Percentiles rank a stretch among this genome's conserved stretches.
Conservation (phyloP, 2,329 filamentous ascomycete genomes). For the Aspergillus uvarum region DNA sequence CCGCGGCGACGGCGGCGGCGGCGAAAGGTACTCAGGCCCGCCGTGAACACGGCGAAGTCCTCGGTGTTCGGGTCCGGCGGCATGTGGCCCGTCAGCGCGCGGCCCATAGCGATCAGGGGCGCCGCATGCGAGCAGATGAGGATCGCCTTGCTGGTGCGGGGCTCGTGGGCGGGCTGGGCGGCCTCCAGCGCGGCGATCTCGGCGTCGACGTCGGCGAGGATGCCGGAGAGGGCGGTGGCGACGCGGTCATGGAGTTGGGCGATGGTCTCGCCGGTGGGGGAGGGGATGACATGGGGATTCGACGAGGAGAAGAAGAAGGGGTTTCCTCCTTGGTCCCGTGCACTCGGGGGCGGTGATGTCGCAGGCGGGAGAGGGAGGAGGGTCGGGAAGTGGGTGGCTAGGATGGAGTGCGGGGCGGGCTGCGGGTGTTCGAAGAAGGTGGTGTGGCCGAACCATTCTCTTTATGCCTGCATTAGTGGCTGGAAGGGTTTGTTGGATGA, state of each 20-base stretch:
- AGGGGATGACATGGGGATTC: conserved; percentile 65
- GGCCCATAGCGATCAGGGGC: conserved; percentile 79
- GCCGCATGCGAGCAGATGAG: conserved; percentile 89
- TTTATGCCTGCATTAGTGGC: conserved; percentile 27
- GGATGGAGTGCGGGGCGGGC: conserved; percentile 63
- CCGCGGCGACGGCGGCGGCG: conserved; percentile 45
- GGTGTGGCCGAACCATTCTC: conserved; percentile 84
- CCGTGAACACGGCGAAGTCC: conserved; percentile 84
- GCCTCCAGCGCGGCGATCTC: conserved; percentile 44
- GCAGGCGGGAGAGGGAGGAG: conserved; percentile 42
- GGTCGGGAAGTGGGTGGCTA: conserved; percentile 64
- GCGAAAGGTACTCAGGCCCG: conserved; percentile 70
- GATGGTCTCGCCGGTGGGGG: conserved; percentile 74
- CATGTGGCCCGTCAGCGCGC: conserved; percentile 75
- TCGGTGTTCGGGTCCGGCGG: conserved; percentile 69
- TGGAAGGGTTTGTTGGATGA: too few relatives aligned
- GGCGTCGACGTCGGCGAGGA: conserved; percentile 71
- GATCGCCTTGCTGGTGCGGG: conserved; percentile 58
- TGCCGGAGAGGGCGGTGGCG: conserved; percentile 65
- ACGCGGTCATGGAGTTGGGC: conserved; percentile 76
- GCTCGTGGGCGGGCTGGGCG: conserved; percentile 52
- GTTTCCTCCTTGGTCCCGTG: not conserved
- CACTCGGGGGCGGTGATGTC: not conserved
- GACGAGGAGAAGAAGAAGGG: conserved; percentile 1
- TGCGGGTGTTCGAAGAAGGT: conserved; percentile 82